Conservation (phyloP, 2,329 filamentous ascomycete genomes). For the Penicillium sp. region DNA sequence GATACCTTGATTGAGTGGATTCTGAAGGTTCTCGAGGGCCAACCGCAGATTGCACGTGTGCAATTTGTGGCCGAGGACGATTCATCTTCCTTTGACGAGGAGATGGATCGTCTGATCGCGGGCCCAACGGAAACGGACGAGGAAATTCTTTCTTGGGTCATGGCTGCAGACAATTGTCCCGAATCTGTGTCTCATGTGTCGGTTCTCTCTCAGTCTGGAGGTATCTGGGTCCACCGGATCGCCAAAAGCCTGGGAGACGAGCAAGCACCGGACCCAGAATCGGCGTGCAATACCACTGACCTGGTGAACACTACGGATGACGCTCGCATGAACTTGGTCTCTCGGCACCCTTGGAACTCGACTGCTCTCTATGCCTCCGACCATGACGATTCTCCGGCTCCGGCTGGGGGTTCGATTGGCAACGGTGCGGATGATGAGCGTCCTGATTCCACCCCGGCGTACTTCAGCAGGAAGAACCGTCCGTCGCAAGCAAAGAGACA, state of each 20-base stretch:
- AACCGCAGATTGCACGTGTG: constrained; percentile 5
- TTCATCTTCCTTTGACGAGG: not conserved
- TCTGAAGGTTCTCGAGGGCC: not conserved
- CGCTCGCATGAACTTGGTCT: not conserved
- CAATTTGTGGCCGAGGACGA: not conserved
- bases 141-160: not conserved
- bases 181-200: not conserved
- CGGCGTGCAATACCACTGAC: not conserved
- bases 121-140: not conserved
- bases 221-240: constrained; percentile 3
- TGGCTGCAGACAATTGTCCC: not conserved
- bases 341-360: not conserved
- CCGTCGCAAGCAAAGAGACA: constrained; percentile 1
- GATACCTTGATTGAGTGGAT: not conserved
- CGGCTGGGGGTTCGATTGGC: not conserved
- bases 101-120: constrained; percentile 3
- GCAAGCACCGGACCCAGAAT: not conserved
- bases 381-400: not conserved
- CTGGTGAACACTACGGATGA: not conserved
- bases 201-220: not conserved
- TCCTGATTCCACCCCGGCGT: not conserved
- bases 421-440: not conserved
- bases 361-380: not conserved
- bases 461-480: not conserved
- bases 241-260: not conserved